A percentile compares a stretch with the other conserved stretches of the same genome.
Conservation (phyloP, 176 grass and related monocot species). For the barley (Hordeum vulgare) region MorexV3_pseudomolecules_assembly NC_058521.1:22729160-22729659, state of each 20-base stretch:
- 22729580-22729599: background rate
- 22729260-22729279: background rate
- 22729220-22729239: background rate
- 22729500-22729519: background rate
- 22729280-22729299: background rate
- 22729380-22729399: background rate
- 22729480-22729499: background rate
- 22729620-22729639: background rate
- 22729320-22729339: background rate
- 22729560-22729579: background rate
- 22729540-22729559: background rate
- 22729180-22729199: background rate
- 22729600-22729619: background rate
- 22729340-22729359: background rate
- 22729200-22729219: background rate
- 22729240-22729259: background rate
- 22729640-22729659: background rate
- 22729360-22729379: background rate
- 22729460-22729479: background rate
- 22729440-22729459: background rate
- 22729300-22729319: background rate
- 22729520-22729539: background rate
- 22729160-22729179: background rate
- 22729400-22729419: background rate
- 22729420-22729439: background rate